These are phyloP conservation scores for Vanderwaltozyma yarrowii DNA, from an alignment of 805 yeast species.

Conservation along the genomic window DNA sequence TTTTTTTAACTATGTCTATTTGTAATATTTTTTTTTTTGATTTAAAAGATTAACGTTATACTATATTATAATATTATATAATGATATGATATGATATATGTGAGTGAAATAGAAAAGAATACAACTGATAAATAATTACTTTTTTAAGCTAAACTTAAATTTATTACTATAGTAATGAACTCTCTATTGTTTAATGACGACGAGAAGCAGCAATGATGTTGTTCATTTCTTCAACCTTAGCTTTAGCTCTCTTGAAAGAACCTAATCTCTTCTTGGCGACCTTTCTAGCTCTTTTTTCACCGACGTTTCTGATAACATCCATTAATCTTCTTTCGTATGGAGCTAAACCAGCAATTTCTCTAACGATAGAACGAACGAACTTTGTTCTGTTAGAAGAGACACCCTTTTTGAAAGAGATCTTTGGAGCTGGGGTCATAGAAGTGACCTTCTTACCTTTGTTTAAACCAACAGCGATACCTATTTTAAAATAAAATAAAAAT, in stretches of 20 bases:
- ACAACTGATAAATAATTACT: too few relatives aligned
- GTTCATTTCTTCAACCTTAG: slow-evolving; percentile 98
- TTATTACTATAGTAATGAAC: not conserved
- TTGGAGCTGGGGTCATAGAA: slow-evolving; percentile 73
- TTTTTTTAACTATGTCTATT: too few relatives aligned
- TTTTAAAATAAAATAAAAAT: slow-evolving; percentile 14
- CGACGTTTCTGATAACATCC: slow-evolving; percentile 99
- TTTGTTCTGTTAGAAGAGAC: slow-evolving; percentile 89
- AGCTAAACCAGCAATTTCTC: slow-evolving; percentile 97
- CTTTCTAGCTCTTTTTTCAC: slow-evolving; percentile 99
- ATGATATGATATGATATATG: not conserved
- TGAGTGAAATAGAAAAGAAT: not conserved
- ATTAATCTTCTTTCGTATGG: slow-evolving; percentile 99
- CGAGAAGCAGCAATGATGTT: slow-evolving; percentile 93
- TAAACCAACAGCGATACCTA: slow-evolving; percentile 92
- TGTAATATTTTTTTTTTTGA: too few relatives aligned
- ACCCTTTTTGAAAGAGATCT: slow-evolving; percentile 94
- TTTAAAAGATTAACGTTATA: not conserved
- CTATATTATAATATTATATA: too few relatives aligned
- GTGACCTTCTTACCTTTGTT: slow-evolving; percentile 99
- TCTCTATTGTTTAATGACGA: slow-evolving; percentile 51
- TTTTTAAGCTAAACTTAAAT: not conserved
- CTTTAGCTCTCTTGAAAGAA: slow-evolving; percentile 99
- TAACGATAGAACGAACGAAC: slow-evolving; percentile 90
- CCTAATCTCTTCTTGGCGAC: slow-evolving; percentile 99